A percentile compares a stretch with the other conserved stretches of the same genome.
Conservation (phyloP, 441 rosid species). For the Bocquillonia castaneifolia region DNA sequence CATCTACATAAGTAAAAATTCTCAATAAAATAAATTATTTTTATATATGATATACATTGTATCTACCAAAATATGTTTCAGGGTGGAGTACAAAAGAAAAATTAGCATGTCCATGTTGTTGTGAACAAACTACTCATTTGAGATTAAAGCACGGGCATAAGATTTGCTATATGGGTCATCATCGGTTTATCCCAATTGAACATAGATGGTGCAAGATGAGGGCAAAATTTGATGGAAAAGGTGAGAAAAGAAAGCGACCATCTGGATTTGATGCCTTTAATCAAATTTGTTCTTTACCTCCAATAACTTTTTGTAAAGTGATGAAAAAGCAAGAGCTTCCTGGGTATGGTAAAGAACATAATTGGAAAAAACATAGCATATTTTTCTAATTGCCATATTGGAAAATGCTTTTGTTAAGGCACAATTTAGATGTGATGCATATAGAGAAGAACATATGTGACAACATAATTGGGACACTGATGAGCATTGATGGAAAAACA, state of each 20-base stretch:
- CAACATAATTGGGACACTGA: not conserved
- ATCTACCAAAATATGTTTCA: too few relatives aligned
- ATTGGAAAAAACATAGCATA: not conserved
- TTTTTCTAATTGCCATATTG: not conserved
- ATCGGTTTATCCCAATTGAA: not conserved
- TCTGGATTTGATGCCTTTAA: not conserved
- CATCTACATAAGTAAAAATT: too few relatives aligned
- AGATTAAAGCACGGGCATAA: not conserved
- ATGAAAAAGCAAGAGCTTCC: not conserved
- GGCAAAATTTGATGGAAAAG: not conserved
- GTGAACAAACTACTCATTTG: not conserved
- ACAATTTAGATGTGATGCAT: constrained; percentile 3
- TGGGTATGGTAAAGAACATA: not conserved
- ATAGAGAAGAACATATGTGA: not conserved
- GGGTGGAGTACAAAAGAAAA: too few relatives aligned
- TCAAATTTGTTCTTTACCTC: not conserved
- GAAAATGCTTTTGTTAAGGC: not conserved
- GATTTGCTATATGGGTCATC: not conserved
- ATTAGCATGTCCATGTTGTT: not conserved
- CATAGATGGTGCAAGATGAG: not conserved
- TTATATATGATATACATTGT: too few relatives aligned
- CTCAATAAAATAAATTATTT: too few relatives aligned
- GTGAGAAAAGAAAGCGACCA: not conserved
- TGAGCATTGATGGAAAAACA: not conserved
- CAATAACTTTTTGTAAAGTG: not conserved